Percentiles rank a stretch among this genome's conserved stretches.
These are phyloP conservation scores for Biscutella laevigata DNA, from an alignment of 441 rosid species.

Conservation along the genomic window DNA sequence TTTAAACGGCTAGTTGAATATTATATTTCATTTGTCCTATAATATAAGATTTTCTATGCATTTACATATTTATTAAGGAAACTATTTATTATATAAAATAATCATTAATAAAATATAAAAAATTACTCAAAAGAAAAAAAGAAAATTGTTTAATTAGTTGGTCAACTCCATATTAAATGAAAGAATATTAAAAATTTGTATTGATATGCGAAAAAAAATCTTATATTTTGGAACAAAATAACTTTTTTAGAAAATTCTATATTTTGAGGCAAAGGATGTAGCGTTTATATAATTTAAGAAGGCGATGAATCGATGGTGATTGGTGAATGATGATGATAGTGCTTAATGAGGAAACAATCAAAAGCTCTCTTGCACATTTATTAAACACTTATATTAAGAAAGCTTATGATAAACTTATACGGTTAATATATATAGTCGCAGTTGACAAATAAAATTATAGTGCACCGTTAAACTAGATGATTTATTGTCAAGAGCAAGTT, in stretches of 20 bases:
- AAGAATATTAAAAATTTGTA: too few species aligned
- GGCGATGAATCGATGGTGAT: slow-evolving; percentile 4
- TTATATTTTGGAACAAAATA: too few species aligned
- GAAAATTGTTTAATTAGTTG: neutral
- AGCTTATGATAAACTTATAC: neutral
- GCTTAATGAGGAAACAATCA: slow-evolving; percentile 5
- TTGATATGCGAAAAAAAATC: too few species aligned
- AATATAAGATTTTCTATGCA: too few species aligned
- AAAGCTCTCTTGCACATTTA: neutral
- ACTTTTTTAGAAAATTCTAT: too few species aligned
- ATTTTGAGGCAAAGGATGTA: neutral
- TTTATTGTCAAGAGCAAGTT: neutral
- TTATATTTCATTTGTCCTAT: too few species aligned
- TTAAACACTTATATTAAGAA: slow-evolving; percentile 6
- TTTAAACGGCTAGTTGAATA: slow-evolving; percentile 4
- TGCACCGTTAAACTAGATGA: neutral
- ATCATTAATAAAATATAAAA: too few species aligned
- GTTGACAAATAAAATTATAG: neutral
- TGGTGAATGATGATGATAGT: slow-evolving; percentile 13
- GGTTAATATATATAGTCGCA: neutral
- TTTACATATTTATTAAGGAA: too few species aligned
- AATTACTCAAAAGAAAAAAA: neutral
- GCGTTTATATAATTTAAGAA: neutral
- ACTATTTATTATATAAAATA: too few species aligned
- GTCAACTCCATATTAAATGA: too few species aligned